A percentile compares a stretch with the other conserved stretches of the same genome.
These are phyloP conservation scores for Strobilomyces confusus DNA, from an alignment of 768 basidiomycete genomes.

Conservation along the genomic window DNA sequence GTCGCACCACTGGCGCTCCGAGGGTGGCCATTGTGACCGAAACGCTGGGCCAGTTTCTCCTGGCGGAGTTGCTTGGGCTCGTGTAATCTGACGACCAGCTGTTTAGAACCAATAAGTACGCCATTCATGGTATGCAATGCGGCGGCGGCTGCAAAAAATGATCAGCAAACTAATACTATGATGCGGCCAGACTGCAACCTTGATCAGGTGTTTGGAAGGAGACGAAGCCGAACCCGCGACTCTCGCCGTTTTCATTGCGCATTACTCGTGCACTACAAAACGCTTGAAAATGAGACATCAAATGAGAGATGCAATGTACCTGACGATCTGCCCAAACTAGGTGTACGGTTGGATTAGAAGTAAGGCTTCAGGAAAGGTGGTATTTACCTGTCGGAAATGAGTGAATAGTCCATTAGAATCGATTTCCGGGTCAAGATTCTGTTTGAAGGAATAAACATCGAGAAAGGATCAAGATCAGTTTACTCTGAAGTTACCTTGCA, in stretches of 20 bases:
- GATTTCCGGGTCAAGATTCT: conserved; percentile 84
- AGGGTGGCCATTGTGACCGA: conserved; percentile 75
- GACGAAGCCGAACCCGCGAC: conserved; percentile 90
- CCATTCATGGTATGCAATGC: conserved; percentile 86
- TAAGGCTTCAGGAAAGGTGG: neutral
- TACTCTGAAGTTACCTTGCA: conserved; percentile 57
- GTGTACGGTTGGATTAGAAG: conserved; percentile 15
- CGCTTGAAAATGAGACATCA: neutral
- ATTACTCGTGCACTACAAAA: conserved; percentile 80
- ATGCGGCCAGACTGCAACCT: conserved; percentile 40
- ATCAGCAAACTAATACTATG: neutral
- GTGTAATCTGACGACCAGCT: conserved; percentile 81
- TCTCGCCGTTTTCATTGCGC: conserved; percentile 78
- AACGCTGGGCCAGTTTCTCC: conserved; percentile 83
- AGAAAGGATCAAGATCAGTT: conserved; percentile 1
- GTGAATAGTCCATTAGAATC: conserved; percentile 82
- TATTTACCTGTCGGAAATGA: conserved; percentile 69
- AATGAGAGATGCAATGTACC: conserved; percentile 40
- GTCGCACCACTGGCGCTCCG: conserved; percentile 80
- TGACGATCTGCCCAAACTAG: conserved; percentile 87
- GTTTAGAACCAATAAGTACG: conserved; percentile 61
- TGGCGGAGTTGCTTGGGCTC: conserved; percentile 91
- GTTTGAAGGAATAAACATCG: conserved; percentile 5
- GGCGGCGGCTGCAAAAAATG: conserved; percentile 46
- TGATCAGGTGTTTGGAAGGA: conserved; percentile 81